Conservation (phyloP, 148 eudicot species). For the Rheum nobile region DNA sequence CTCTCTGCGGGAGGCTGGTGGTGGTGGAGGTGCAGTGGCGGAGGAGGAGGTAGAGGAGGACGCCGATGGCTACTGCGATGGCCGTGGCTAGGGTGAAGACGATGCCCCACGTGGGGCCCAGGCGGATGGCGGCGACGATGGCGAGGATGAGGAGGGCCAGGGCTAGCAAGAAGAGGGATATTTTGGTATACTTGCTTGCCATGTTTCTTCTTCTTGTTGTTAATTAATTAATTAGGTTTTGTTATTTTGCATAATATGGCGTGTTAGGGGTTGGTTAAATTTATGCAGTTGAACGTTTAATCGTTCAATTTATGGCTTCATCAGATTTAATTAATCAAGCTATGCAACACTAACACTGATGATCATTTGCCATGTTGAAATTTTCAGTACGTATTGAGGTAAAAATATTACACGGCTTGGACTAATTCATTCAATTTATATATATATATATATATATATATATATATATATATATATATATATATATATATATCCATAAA, state of each 20-base stretch:
- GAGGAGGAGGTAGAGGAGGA: slow-evolving; percentile 7
- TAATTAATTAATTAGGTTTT: not conserved
- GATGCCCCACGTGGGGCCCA: slow-evolving; percentile 1
- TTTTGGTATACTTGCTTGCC: slow-evolving; percentile 1
- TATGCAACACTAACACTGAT: too few species aligned
- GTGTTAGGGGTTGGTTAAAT: not conserved
- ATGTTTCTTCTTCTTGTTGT: not conserved
- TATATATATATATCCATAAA: too few species aligned
- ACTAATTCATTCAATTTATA: not conserved
- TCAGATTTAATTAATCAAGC: too few species aligned
- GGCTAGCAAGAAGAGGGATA: not conserved
- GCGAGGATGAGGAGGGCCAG: not conserved
- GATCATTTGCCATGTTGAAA: not conserved
- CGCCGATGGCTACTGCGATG: not conserved
- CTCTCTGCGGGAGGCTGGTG: not conserved
- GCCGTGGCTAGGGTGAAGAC: not conserved
- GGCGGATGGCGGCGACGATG: not conserved
- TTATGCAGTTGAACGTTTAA: too few species aligned
- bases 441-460: not conserved
- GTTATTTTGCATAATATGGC: not conserved
- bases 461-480: too few species aligned
- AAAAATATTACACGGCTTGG: not conserved
- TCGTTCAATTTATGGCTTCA: too few species aligned
- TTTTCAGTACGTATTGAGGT: not conserved
- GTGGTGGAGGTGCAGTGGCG: not conserved